phyloP scores from a whole-genome alignment of 768 basidiomycete species.

The Tulasnella sp. region DNA sequence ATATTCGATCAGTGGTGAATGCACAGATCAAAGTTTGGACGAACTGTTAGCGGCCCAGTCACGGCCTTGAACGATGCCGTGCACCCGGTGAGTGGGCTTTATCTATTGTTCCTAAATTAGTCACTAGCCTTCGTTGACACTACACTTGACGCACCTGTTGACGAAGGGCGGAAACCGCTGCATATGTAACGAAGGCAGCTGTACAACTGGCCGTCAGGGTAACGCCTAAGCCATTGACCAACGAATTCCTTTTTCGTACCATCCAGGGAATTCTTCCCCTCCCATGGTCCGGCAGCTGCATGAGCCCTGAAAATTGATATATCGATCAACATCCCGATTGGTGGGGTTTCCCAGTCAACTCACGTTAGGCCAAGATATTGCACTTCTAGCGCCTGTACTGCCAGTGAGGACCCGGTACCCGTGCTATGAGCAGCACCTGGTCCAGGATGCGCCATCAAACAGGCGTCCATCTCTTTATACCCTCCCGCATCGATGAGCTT shows the following conservation, averaged over 20 bases:
- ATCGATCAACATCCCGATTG: background rate
- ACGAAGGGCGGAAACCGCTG: slow-evolving; percentile 61
- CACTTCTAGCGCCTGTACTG: slow-evolving; percentile 44
- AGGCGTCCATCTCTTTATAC: slow-evolving; percentile 64
- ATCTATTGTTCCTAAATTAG: too few relatives aligned
- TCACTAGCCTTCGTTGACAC: too few relatives aligned
- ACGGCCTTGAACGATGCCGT: slow-evolving; percentile 61
- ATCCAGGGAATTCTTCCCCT: slow-evolving; percentile 76
- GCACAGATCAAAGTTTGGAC: slow-evolving; percentile 18
- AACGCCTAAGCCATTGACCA: background rate
- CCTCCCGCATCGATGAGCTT: slow-evolving; percentile 55
- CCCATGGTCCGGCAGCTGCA: slow-evolving; percentile 74
- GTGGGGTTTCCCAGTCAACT: slow-evolving; percentile 21
- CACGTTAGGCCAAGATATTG: slow-evolving; percentile 69
- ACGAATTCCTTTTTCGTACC: slow-evolving; percentile 23
- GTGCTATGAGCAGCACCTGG: slow-evolving; percentile 60
- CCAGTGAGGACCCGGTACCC: slow-evolving; percentile 51
- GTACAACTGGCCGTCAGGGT: background rate
- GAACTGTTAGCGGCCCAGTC: slow-evolving; percentile 59
- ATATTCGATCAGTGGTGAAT: background rate
- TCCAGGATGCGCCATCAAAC: slow-evolving; percentile 80
- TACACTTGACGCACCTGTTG: slow-evolving; percentile 49
- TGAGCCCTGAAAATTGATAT: slow-evolving; percentile 43
- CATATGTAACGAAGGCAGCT: slow-evolving; percentile 71
- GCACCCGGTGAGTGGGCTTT: slow-evolving; percentile 65